These are phyloP conservation scores for Kalmusia sp. DNA, from an alignment of 2,329 filamentous ascomycete species.

Conservation along the genomic window DNA sequence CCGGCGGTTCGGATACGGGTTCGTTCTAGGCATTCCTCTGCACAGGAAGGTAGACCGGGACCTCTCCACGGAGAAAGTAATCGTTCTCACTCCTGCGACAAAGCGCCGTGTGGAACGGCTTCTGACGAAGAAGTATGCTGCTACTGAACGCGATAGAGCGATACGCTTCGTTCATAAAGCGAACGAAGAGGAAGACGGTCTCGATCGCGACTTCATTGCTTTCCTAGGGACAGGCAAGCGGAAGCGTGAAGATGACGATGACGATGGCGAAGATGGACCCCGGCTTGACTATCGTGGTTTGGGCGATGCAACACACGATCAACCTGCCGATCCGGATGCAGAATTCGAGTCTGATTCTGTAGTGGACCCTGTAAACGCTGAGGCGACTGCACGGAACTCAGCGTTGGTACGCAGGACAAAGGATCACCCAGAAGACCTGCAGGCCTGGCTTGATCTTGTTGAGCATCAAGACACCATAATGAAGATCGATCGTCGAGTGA, in stretches of 20 bases:
- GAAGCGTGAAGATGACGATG: slow-evolving; percentile 26
- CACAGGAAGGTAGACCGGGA: slow-evolving; percentile 72
- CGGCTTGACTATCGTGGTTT: slow-evolving; percentile 48
- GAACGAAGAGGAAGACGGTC: slow-evolving; percentile 6
- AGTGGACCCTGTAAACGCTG: slow-evolving; percentile 24
- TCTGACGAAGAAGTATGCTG: slow-evolving; percentile 43
- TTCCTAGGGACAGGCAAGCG: slow-evolving; percentile 29
- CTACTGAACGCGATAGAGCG: slow-evolving; percentile 31
- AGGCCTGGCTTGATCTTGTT: slow-evolving; percentile 80
- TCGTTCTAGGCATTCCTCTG: slow-evolving; percentile 70
- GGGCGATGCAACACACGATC: slow-evolving; percentile 15
- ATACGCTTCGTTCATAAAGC: slow-evolving; percentile 31
- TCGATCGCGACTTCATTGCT: slow-evolving; percentile 38
- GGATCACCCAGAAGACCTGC: slow-evolving; percentile 69
- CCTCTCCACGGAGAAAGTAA: slow-evolving; percentile 59
- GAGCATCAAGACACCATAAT: slow-evolving; percentile 77
- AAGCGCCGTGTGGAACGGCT: slow-evolving; percentile 56
- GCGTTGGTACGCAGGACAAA: slow-evolving; percentile 70
- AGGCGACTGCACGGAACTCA: slow-evolving; percentile 60
- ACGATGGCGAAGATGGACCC: not conserved
- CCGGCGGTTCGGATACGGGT: slow-evolving; percentile 70
- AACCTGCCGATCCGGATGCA: slow-evolving; percentile 45
- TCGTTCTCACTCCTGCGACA: slow-evolving; percentile 41
- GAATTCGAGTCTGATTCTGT: slow-evolving; percentile 38
- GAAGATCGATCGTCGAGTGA: slow-evolving; percentile 52